Conservation (phyloP, 306 rosid genomes). For the Prunus dulcis region DNA sequence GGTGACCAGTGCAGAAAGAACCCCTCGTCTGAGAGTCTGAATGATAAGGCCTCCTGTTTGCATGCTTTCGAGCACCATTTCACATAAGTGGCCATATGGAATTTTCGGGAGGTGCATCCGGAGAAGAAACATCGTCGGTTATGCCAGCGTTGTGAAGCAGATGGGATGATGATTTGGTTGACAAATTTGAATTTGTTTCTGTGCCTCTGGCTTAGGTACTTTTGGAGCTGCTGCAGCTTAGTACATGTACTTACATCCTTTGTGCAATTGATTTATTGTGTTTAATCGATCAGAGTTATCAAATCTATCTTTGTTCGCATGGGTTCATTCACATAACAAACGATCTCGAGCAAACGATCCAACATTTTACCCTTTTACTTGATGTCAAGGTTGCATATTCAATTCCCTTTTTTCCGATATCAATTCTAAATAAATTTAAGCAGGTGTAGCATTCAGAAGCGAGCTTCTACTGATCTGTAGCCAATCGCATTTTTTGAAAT, state of each 20-base stretch:
- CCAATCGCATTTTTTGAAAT: background rate
- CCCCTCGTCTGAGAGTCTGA: background rate
- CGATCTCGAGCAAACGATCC: too few relatives aligned
- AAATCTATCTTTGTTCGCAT: background rate
- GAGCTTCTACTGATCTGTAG: background rate
- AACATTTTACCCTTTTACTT: too few relatives aligned
- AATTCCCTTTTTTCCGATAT: too few relatives aligned
- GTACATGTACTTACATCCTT: background rate
- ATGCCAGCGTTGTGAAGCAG: conserved; percentile 18
- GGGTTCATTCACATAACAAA: too few relatives aligned
- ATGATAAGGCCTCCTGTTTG: conserved; percentile 19
- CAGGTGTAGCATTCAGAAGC: background rate
- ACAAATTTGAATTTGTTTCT: conserved; percentile 5
- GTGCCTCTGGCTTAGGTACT: background rate
- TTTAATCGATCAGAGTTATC: background rate
- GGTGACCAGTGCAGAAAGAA: background rate
- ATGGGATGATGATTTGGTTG: conserved; percentile 3
- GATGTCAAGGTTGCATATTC: too few relatives aligned
- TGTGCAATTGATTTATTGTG: background rate
- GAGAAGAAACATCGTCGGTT: background rate
- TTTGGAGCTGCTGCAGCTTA: background rate
- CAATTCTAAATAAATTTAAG: too few relatives aligned
- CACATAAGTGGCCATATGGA: background rate
- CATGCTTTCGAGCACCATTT: conserved; percentile 10
- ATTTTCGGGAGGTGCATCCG: background rate